Evolutionary conservation across 495 filamentous ascomycete species (phyloP).

Genomic region (Xylaria venustula): DNA sequence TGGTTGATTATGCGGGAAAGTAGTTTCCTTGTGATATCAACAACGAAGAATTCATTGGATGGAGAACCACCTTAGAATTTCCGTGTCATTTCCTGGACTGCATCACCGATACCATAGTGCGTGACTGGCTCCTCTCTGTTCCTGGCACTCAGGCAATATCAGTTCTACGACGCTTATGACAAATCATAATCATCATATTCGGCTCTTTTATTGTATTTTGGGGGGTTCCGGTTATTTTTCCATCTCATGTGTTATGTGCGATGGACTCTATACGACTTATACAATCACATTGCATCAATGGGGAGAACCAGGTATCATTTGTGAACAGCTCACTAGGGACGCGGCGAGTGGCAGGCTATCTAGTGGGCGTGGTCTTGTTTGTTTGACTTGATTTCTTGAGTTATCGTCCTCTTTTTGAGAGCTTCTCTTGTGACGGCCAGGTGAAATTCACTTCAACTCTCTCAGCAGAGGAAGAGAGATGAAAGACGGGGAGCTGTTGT

Average conservation of each 20-base stretch:
- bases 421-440: not conserved
- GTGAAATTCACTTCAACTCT: not conserved
- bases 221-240: not conserved
- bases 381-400: not conserved
- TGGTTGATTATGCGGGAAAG: not conserved
- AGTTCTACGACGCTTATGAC: slow-evolving; percentile 5
- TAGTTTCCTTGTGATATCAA: not conserved
- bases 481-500: not conserved
- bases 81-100: not conserved
- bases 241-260: not conserved
- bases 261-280: slow-evolving; percentile 9
- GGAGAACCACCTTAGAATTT: not conserved
- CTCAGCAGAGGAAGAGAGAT: not conserved
- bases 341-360: not conserved
- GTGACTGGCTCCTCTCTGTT: not conserved
- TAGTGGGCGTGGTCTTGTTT: not conserved
- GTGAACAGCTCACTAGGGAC: not conserved
- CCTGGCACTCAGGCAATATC: not conserved
- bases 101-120: not conserved
- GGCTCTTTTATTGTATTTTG: slow-evolving; percentile 1
- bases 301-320: slow-evolving; percentile 4
- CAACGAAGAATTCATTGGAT: not conserved
- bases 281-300: slow-evolving; percentile 14
- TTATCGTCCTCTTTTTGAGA: not conserved
- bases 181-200: not conserved